A percentile compares a stretch with the other conserved stretches of the same genome.
phyloP scores from a whole-genome alignment of 2,329 filamentous ascomycete genomes.

The Exophiala bonariae region DNA sequence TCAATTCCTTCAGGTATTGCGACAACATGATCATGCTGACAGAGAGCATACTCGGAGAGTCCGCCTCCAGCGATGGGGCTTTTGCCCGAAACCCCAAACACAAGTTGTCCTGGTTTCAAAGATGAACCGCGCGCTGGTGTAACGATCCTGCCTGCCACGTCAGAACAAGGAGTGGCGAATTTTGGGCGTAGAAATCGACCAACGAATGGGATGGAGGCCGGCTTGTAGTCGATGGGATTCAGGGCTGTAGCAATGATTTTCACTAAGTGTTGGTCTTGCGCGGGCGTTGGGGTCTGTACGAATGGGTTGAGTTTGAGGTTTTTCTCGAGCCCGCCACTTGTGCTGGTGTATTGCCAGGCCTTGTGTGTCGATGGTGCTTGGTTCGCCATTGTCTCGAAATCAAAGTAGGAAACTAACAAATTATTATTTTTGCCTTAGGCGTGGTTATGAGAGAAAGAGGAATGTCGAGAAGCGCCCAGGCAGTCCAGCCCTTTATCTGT shows the following conservation, averaged over 20 bases:
- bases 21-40: conserved; percentile 34
- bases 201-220: conserved; percentile 52
- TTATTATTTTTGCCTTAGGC: no score
- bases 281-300: conserved; percentile 40
- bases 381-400: no score
- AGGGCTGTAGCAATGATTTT: conserved; percentile 54
- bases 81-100: conserved; percentile 43
- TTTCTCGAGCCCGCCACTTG: conserved; percentile 51
- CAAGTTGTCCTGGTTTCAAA: conserved; percentile 42
- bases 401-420: no score
- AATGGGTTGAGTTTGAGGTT: conserved; percentile 50
- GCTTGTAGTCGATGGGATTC: conserved; percentile 67
- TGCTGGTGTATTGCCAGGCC: conserved; percentile 57
- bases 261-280: conserved; percentile 49
- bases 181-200: conserved; percentile 39
- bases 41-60: conserved; percentile 44
- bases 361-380: conserved; percentile 47
- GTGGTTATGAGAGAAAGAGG: no score
- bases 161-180: conserved; percentile 52
- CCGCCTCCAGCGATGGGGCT: conserved; percentile 40
- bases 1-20: conserved; percentile 45
- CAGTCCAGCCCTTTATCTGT: no score
- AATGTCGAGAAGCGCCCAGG: no score
- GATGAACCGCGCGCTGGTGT: conserved; percentile 30
- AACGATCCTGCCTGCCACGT: conserved; percentile 50